Evolutionary conservation across 106 monocot genomes (phyloP).

Genomic region (Ottelia alismoides): DNA sequence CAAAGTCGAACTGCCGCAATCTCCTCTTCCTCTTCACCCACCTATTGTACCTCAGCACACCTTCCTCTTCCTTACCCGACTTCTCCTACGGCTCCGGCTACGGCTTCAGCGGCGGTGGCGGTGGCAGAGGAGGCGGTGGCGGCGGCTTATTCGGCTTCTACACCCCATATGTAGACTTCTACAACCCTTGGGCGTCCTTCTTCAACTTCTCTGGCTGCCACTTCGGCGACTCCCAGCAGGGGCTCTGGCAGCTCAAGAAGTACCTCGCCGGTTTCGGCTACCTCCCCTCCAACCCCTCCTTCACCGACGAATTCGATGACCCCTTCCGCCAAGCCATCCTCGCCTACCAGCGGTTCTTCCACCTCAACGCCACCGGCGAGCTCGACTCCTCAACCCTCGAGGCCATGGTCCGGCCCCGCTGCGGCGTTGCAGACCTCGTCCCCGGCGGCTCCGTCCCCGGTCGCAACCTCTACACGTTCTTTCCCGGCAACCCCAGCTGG

Average conservation of each 20-base stretch:
- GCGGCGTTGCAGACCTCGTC: constrained; percentile 71
- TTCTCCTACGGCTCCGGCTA: background rate
- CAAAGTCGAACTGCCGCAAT: no score
- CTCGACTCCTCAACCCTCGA: constrained; percentile 60
- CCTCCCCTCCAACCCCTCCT: constrained; percentile 10
- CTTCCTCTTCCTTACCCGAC: no score
- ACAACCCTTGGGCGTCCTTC: constrained; percentile 14
- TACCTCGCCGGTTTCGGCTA: constrained; percentile 14
- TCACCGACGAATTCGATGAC: constrained; percentile 57
- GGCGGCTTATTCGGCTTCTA: background rate
- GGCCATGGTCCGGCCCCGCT: constrained; percentile 54
- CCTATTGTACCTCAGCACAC: no score
- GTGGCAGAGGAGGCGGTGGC: background rate
- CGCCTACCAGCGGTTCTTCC: constrained; percentile 64
- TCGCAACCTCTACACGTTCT: constrained; percentile 63
- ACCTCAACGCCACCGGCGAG: constrained; percentile 44
- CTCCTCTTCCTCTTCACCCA: no score
- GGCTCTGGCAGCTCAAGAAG: constrained; percentile 12
- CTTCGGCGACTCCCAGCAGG: constrained; percentile 4
- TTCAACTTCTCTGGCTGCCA: constrained; percentile 8
- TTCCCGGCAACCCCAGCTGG: constrained; percentile 62
- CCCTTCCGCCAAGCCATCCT: constrained; percentile 33
- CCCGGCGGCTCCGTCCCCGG: constrained; percentile 34
- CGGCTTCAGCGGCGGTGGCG: background rate
- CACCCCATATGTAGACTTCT: background rate